phyloP scores from a whole-genome alignment of 176 grass and related monocot genomes.

The Rhipidocladum racemiflorum region DNA sequence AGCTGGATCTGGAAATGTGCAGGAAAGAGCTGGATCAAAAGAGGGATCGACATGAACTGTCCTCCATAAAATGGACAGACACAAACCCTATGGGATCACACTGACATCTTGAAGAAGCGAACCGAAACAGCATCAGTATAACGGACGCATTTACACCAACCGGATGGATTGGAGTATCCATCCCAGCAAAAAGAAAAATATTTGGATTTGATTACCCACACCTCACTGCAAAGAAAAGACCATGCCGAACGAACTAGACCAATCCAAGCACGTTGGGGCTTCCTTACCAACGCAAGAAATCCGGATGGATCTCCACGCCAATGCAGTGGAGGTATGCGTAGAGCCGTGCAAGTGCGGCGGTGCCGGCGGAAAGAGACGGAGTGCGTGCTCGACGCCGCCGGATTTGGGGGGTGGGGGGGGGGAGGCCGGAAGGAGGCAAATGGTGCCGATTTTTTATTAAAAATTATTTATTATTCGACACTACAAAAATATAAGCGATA shows the following conservation, averaged over 20 bases:
- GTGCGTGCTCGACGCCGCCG: neutral
- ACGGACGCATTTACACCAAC: neutral
- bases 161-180: neutral
- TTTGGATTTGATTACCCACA: neutral
- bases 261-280: neutral
- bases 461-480: neutral
- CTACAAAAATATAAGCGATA: too few species aligned
- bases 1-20: neutral
- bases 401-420: too few species aligned
- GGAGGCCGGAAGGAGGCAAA: neutral
- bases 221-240: neutral
- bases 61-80: neutral
- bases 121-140: neutral
- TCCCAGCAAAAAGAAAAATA: neutral
- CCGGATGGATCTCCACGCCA: slow-evolving; percentile 10
- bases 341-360: neutral
- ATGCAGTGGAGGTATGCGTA: neutral
- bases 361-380: neutral
- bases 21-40: neutral
- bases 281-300: slow-evolving; percentile 4
- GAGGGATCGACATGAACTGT: neutral
- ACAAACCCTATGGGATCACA: neutral
- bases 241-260: neutral
- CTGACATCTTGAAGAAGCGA: neutral
- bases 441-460: neutral